phyloP scores from a whole-genome alignment of 2,329 filamentous ascomycete genomes.

The Talaromyces sp. region DNA sequence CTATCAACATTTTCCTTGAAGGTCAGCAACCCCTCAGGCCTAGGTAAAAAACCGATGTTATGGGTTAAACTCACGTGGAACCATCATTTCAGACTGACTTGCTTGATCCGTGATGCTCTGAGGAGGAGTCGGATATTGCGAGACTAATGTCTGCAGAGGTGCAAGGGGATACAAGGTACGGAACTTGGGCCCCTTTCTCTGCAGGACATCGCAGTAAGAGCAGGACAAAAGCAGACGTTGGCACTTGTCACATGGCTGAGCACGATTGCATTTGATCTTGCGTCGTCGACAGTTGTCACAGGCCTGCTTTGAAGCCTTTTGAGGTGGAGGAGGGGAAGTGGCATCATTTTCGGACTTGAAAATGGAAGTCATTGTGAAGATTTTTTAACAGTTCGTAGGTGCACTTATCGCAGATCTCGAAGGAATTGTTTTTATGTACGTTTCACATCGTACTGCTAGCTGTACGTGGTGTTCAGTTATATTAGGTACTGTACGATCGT shows the following conservation, averaged over 20 bases:
- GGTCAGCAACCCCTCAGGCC: background rate
- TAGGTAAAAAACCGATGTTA: background rate
- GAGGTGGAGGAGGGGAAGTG: background rate
- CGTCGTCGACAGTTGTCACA: slow-evolving; percentile 45
- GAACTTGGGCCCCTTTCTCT: slow-evolving; percentile 42
- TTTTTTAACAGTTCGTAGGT: background rate
- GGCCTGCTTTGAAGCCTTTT: slow-evolving; percentile 36
- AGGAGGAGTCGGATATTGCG: slow-evolving; percentile 17
- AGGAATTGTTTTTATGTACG: background rate
- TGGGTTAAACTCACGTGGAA: slow-evolving; percentile 6
- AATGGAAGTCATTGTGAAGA: background rate
- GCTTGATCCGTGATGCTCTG: slow-evolving; percentile 9
- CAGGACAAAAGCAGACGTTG: slow-evolving; percentile 38
- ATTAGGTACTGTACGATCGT: background rate
- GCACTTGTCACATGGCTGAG: slow-evolving; percentile 43
- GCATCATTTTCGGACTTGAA: background rate
- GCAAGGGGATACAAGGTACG: slow-evolving; percentile 40
- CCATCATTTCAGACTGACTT: slow-evolving; percentile 10
- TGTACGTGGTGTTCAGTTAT: background rate
- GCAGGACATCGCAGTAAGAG: slow-evolving; percentile 41
- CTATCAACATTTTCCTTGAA: background rate
- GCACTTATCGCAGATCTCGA: slow-evolving; percentile 1
- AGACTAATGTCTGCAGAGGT: slow-evolving; percentile 35
- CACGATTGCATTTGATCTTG: slow-evolving; percentile 45
- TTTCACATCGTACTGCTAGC: slow-evolving; percentile 2